A percentile compares a stretch with the other conserved stretches of the same genome.
Conservation (phyloP, 1,139 yeast genomes). For the Debaryomyces udenii region DNA sequence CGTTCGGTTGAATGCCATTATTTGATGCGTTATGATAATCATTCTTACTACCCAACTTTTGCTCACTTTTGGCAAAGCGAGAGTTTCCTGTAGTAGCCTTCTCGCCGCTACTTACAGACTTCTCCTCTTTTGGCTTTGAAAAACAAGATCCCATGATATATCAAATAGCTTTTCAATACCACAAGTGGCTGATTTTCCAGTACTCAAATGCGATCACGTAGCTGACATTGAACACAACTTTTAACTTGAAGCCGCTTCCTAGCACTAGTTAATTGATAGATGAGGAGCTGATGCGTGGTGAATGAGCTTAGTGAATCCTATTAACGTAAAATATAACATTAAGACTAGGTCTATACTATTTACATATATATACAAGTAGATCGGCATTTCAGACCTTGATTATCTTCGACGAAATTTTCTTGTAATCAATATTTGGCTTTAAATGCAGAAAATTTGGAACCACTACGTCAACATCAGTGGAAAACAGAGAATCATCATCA, state of each 20-base stretch:
- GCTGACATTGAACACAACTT: too few relatives aligned
- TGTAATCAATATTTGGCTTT: constrained; percentile 34
- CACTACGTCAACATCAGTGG: constrained; percentile 22
- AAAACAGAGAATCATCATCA: constrained; percentile 23
- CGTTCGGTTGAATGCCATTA: neutral
- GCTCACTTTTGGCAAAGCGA: constrained; percentile 9
- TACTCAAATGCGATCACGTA: too few relatives aligned
- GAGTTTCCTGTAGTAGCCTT: constrained; percentile 6
- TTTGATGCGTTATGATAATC: neutral
- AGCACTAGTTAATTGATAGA: too few relatives aligned
- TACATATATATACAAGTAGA: constrained; percentile 8
- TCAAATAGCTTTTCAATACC: neutral
- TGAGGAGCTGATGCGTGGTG: too few relatives aligned
- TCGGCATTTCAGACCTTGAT: constrained; percentile 3
- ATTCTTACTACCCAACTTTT: constrained; percentile 8
- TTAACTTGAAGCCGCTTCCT: too few relatives aligned
- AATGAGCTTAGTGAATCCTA: too few relatives aligned
- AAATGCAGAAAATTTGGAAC: constrained; percentile 33
- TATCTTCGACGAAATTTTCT: constrained; percentile 23
- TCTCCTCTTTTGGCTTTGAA: constrained; percentile 17
- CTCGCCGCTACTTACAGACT: constrained; percentile 1
- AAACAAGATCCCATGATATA: constrained; percentile 24
- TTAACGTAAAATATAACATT: too few relatives aligned
- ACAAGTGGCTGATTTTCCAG: neutral
- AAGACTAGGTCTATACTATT: constrained; percentile 3